Evolutionary conservation across 1,139 yeast genomes (phyloP).

Genomic region (Kazachstania sp.): DNA sequence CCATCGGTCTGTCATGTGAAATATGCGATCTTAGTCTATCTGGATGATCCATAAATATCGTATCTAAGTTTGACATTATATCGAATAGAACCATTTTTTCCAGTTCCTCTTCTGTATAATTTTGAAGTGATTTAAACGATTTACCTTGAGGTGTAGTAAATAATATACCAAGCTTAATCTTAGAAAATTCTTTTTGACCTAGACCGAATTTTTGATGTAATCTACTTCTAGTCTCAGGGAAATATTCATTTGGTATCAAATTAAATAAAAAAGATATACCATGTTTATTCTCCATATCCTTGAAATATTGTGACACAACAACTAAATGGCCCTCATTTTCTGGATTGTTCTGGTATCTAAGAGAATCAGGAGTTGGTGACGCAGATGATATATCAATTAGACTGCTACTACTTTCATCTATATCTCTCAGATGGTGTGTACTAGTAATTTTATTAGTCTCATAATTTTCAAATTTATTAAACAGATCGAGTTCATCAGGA

Average conservation of each 20-base stretch:
- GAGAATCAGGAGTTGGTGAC: conserved; percentile 1
- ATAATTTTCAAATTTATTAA: conserved; percentile 12
- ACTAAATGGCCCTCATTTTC: conserved; percentile 31
- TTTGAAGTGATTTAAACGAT: conserved; percentile 45
- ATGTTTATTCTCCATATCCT: conserved; percentile 61
- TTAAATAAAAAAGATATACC: conserved; percentile 84
- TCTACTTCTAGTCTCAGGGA: conserved; percentile 58
- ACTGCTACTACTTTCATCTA: conserved; percentile 15
- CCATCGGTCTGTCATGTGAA: conserved; percentile 31
- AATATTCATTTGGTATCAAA: conserved; percentile 54
- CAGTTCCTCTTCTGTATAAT: conserved; percentile 28
- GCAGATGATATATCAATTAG: background rate
- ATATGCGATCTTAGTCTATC: conserved; percentile 46
- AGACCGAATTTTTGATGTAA: conserved; percentile 62
- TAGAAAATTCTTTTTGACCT: conserved; percentile 70
- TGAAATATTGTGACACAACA: conserved; percentile 65
- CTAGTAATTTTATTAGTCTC: conserved; percentile 9
- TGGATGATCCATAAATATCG: conserved; percentile 77
- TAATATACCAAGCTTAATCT: conserved; percentile 48
- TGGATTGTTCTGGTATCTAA: conserved; percentile 3
- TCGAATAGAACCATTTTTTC: conserved; percentile 49
- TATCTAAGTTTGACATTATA: conserved; percentile 42
- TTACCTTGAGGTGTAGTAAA: conserved; percentile 22
- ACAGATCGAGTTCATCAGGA: conserved; percentile 33
- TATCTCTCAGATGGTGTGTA: background rate